Conservation (phyloP, 371 early-diverging fungal genomes). For the Actinomortierella ambigua region DNA sequence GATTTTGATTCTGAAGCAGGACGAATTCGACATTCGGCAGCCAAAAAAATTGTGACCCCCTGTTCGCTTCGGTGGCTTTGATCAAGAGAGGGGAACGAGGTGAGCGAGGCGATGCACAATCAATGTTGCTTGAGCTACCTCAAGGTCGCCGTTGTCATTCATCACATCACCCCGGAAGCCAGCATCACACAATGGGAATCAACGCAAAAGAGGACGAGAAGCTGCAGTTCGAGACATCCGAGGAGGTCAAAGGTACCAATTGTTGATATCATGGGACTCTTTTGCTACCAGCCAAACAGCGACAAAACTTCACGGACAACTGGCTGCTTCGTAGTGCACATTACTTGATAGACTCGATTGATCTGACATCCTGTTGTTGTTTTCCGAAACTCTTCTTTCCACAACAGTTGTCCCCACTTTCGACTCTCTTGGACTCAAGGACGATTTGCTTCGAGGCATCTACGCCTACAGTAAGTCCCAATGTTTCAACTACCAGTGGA, state of each 20-base stretch:
- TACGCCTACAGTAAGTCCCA: slow-evolving; percentile 85
- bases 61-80: too few relatives aligned
- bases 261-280: background rate
- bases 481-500: background rate
- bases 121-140: too few relatives aligned
- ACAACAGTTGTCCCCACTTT: slow-evolving; percentile 84
- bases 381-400: slow-evolving; percentile 1
- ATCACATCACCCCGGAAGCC: background rate
- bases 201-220: slow-evolving; percentile 61
- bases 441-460: slow-evolving; percentile 96
- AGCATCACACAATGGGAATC: slow-evolving; percentile 32
- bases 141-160: too few relatives aligned
- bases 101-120: too few relatives aligned
- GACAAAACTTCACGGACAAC: background rate
- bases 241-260: slow-evolving; percentile 56
- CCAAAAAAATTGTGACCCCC: too few relatives aligned
- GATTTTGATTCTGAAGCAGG: too few relatives aligned
- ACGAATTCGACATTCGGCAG: too few relatives aligned
- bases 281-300: background rate
- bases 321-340: background rate
- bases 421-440: slow-evolving; percentile 92
- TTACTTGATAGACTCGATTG: background rate
- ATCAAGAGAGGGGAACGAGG: too few relatives aligned
- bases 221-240: slow-evolving; percentile 68
- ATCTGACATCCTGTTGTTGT: slow-evolving; percentile 3